A percentile compares a stretch with the other conserved stretches of the same genome.
These are phyloP conservation scores for Mycena olivaceomarginata DNA, from an alignment of 768 basidiomycete genomes.

Conservation along the genomic window DNA sequence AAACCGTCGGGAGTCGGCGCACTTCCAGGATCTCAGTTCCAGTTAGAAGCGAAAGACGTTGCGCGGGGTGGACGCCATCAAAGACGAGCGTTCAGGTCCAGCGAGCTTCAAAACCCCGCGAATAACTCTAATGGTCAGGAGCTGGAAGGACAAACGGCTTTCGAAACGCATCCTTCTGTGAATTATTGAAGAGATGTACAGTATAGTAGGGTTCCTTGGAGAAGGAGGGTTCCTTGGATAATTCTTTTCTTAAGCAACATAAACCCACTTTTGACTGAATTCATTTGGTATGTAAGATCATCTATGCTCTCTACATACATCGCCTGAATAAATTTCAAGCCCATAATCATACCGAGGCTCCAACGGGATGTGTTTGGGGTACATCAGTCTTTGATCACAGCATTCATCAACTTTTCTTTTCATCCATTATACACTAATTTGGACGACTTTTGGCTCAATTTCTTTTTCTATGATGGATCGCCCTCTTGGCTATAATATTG, in stretches of 20 bases:
- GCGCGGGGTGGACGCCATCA: no score
- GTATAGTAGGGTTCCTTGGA: constrained; percentile 23
- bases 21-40: no score
- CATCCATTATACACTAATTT: not conserved
- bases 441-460: not conserved
- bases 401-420: not conserved
- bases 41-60: no score
- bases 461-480: not conserved
- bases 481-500: not conserved
- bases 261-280: not conserved
- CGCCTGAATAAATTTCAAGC: not conserved
- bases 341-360: not conserved
- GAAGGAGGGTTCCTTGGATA: constrained; percentile 10
- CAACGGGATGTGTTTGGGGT: not conserved
- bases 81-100: no score
- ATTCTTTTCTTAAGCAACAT: not conserved
- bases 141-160: no score
- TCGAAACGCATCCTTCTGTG: no score
- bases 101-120: no score
- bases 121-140: no score
- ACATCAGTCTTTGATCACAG: not conserved
- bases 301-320: not conserved
- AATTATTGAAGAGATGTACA: no score
- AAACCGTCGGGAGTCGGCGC: no score
- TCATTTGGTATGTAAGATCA: not conserved